Evolutionary conservation across 768 basidiomycete genomes (phyloP).

Genomic region (Mrakia blollopis): DNA sequence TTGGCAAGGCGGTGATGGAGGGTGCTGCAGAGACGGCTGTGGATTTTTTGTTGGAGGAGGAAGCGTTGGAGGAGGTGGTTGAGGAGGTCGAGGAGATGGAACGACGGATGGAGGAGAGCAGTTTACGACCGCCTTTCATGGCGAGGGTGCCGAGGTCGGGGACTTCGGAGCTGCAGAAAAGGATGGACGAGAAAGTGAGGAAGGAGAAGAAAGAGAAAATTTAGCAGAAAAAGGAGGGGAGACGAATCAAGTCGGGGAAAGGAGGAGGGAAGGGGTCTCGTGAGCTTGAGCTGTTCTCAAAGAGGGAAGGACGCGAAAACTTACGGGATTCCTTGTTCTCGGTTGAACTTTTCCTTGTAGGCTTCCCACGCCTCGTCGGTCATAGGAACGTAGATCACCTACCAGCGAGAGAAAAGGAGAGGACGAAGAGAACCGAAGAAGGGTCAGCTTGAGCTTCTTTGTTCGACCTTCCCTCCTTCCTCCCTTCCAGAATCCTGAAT

Average conservation of each 20-base stretch:
- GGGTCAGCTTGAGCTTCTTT: slow-evolving; percentile 9
- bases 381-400: slow-evolving; percentile 22
- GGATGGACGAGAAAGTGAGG: not conserved
- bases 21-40: too few species aligned
- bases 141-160: slow-evolving; percentile 12
- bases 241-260: not conserved
- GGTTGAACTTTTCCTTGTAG: not conserved
- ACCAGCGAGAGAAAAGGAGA: not conserved
- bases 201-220: too few species aligned
- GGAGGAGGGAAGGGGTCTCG: not conserved
- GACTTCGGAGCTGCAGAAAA: not conserved
- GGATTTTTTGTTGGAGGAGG: not conserved
- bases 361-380: slow-evolving; percentile 27
- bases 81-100: not conserved
- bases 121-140: not conserved
- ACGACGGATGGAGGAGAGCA: not conserved
- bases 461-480: not conserved
- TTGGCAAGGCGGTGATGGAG: too few species aligned
- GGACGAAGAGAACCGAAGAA: too few species aligned
- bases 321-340: not conserved
- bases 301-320: not conserved
- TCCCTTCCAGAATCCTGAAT: not conserved
- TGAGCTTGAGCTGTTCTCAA: not conserved
- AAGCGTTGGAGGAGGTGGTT: not conserved
- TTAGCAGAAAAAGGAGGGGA: too few species aligned